Percentiles rank a stretch among this genome's conserved stretches.
These are phyloP conservation scores for Musa balbisiana DNA, from an alignment of 202 grass and related monocot genomes.

Conservation along the genomic window DNA sequence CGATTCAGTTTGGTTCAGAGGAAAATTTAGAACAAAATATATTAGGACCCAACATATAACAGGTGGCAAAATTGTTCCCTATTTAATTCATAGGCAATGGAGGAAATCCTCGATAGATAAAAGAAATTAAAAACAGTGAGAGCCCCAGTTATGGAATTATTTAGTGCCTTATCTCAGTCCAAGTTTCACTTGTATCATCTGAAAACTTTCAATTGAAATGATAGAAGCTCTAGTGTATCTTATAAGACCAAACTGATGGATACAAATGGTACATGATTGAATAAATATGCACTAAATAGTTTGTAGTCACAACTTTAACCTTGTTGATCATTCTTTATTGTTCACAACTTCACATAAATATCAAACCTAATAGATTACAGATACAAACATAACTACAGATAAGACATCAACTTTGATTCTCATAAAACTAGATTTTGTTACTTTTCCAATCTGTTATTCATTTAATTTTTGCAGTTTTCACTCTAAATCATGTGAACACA, in stretches of 20 bases:
- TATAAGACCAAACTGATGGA: background rate
- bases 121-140: background rate
- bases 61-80: background rate
- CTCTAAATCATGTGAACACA: background rate
- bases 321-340: background rate
- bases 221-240: no score
- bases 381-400: background rate
- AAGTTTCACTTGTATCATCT: background rate
- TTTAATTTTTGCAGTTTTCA: background rate
- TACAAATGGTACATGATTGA: background rate
- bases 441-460: background rate
- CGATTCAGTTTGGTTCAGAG: background rate
- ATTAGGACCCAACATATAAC: background rate
- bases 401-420: background rate
- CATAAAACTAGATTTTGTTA: background rate
- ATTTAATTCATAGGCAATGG: background rate
- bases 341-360: background rate
- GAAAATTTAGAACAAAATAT: background rate
- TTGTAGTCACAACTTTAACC: background rate
- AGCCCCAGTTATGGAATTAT: background rate
- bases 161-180: background rate
- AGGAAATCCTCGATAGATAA: background rate
- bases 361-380: background rate
- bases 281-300: background rate
- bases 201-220: no score